Evolutionary conservation across 2,329 filamentous ascomycete genomes (phyloP).

Genomic region (Trichoderma polysporum): DNA sequence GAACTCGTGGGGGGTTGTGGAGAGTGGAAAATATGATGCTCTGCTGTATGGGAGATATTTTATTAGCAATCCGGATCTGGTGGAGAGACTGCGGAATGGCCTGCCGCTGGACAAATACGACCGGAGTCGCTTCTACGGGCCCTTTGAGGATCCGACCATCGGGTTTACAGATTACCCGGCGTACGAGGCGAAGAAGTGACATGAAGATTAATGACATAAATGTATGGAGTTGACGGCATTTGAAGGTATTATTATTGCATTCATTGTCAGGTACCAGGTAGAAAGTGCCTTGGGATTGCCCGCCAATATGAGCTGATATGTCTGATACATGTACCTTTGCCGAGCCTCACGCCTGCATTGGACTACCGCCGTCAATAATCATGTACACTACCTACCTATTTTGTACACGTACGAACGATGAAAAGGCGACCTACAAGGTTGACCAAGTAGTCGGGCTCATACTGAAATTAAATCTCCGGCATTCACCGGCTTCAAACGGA

Average conservation of each 20-base stretch:
- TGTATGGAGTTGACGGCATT: not conserved
- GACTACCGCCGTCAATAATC: not conserved
- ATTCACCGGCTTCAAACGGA: not conserved
- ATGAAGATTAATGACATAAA: not conserved
- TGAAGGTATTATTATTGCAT: no score
- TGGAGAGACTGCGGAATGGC: conserved; percentile 42
- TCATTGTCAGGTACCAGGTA: not conserved
- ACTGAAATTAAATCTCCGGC: not conserved
- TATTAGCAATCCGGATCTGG: conserved; percentile 49
- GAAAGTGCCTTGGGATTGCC: not conserved
- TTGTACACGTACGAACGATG: not conserved
- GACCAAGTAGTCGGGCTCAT: not conserved
- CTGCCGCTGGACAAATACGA: conserved; percentile 44
- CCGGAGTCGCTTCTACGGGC: conserved; percentile 45
- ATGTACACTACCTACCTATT: not conserved
- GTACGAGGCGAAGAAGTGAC: not conserved
- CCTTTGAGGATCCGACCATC: conserved; percentile 35
- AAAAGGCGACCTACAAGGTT: not conserved
- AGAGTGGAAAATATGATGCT: conserved; percentile 47
- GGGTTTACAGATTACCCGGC: conserved; percentile 39
- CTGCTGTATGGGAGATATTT: conserved; percentile 49
- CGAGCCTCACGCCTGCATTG: not conserved
- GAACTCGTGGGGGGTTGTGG: conserved; percentile 47
- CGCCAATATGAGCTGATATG: not conserved
- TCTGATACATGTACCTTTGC: not conserved